phyloP scores from a whole-genome alignment of 2,329 filamentous ascomycete species.

The Didymellaceae sp. region DNA sequence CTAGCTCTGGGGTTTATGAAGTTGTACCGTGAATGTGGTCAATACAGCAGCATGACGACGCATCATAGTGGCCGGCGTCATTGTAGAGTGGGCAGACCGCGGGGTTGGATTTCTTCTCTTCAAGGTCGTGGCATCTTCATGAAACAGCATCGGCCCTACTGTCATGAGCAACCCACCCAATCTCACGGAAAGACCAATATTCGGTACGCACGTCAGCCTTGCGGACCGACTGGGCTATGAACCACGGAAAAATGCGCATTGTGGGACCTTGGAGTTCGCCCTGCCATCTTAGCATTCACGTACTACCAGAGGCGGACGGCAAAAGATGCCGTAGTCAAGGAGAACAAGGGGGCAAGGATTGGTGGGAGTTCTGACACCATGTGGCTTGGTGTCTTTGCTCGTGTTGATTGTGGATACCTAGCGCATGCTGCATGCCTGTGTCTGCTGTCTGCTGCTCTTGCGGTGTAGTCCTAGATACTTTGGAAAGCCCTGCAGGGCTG shows the following conservation, averaged over 20 bases:
- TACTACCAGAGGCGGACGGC: not conserved
- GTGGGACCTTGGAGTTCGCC: not conserved
- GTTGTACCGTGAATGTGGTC: not conserved
- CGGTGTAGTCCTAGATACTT: not conserved
- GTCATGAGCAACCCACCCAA: not conserved
- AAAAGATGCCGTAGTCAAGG: not conserved
- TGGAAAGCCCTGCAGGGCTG: not conserved
- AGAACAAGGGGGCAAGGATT: not conserved
- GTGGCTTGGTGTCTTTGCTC: not conserved
- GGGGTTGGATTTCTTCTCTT: not conserved
- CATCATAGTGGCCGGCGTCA: not conserved
- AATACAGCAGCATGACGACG: not conserved
- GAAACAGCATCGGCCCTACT: conserved; percentile 19
- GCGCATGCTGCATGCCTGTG: not conserved
- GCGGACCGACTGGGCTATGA: conserved; percentile 1
- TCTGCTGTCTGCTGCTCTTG: not conserved
- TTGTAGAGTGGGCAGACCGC: not conserved
- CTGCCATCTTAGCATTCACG: not conserved
- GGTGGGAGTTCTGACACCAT: not conserved
- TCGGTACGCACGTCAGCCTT: not conserved
- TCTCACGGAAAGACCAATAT: conserved; percentile 1
- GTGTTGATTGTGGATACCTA: not conserved
- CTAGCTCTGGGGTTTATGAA: not conserved
- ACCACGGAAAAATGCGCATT: not conserved
- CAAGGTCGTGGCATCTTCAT: conserved; percentile 1